A percentile compares a stretch with the other conserved stretches of the same genome.
phyloP scores from a whole-genome alignment of 2,329 filamentous ascomycete genomes.

The Ophiostoma ulmi region DNA sequence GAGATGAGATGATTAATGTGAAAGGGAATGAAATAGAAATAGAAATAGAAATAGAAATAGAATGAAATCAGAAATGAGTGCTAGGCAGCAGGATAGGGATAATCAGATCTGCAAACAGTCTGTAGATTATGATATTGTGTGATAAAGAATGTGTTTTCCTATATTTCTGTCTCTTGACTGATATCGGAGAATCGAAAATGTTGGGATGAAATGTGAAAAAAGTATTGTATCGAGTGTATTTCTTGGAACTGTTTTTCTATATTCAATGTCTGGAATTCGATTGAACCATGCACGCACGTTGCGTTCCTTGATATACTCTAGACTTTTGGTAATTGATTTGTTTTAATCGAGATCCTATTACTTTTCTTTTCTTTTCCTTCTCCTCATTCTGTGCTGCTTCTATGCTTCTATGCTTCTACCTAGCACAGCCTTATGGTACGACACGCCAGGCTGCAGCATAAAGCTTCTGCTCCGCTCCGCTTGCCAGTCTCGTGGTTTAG shows the following conservation, averaged over 20 bases:
- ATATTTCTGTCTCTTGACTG: not conserved
- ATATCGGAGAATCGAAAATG: not conserved
- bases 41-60: not conserved
- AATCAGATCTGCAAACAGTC: no score
- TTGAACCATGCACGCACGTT: not conserved
- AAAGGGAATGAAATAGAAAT: not conserved
- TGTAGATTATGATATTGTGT: not conserved
- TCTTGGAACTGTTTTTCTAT: not conserved
- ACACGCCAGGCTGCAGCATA: constrained; percentile 7
- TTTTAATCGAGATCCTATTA: not conserved
- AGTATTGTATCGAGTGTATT: not conserved
- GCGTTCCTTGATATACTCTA: not conserved
- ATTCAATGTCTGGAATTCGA: not conserved
- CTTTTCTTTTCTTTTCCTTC: not conserved
- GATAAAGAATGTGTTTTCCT: not conserved
- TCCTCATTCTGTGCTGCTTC: not conserved
- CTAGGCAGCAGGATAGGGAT: not conserved
- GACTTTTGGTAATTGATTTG: not conserved
- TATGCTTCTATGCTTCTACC: not conserved
- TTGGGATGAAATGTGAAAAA: not conserved
- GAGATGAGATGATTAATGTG: not conserved
- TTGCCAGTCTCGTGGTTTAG: not conserved
- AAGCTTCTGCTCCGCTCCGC: not conserved
- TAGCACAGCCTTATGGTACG: not conserved
- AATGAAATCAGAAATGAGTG: not conserved